Base-by-base conservation (phyloP, 176 grass and related monocot species). In the Dendrocalamus sinicus region DNA sequence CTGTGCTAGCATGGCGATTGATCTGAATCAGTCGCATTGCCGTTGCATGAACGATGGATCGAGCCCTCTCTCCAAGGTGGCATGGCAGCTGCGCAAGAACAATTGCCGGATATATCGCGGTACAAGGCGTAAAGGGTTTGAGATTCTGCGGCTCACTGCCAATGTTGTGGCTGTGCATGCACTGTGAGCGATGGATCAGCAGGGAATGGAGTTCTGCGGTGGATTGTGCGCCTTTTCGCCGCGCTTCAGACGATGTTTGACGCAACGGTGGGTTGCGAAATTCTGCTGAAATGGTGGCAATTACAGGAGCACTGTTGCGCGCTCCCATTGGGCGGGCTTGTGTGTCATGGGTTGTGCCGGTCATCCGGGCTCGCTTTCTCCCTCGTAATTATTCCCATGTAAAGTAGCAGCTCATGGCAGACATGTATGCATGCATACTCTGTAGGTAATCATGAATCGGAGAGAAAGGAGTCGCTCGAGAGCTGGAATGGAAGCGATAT, bases 281-380 rank as follows among this genome's bases (percentile, higher is more conserved):
- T 12, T 61, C 13, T 64, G 53, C 11, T 12, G 81, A 26, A 26
- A 71, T 65, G 71, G 83, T 77, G 82, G 72, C 82, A n/a, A 8
- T 30, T 48, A n/a, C 82, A n/a, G 14, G 16, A 12, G 81, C 43
- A 52, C 8, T 53, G 22, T 19, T 43, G 47, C 30, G 1, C 44
- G 19, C 57, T 12, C 28, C 23, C 52, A 28, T 50, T 62, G 84
- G 13, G 41, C 52, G 32, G n/a, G 16, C n/a, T 70, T 44, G 43
- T 9, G 43, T 44, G 66, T 61, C 75, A 32, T 32, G 30, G 30
- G 30, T 32, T 32, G 30, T 32, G 30, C 30, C 30, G 30, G 30
- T 32, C 30, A 55, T 28, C 76, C 70, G 13, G 8, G 47, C 71
- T 39, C 19, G 24, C 71, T 76, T 77, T 83, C 73, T 71, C 44